Evolutionary conservation across 2,329 filamentous ascomycete genomes (phyloP).

Genomic region (Talaromyces sp.): DNA sequence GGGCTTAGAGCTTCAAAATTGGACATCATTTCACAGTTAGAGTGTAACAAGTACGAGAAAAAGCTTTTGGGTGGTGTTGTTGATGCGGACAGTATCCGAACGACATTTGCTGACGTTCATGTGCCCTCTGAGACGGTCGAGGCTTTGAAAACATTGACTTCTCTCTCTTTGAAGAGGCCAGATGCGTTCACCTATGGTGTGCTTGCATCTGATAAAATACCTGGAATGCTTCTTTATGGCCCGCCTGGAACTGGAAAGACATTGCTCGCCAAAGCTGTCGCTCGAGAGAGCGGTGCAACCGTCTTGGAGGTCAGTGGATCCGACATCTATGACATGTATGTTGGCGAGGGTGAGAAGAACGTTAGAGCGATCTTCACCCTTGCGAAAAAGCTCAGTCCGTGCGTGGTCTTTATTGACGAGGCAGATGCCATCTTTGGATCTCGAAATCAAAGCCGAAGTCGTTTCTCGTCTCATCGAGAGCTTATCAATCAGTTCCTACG

Average conservation of each 20-base stretch:
- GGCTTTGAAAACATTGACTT: constrained; percentile 82
- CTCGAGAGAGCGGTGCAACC: constrained; percentile 63
- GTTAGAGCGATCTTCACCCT: constrained; percentile 87
- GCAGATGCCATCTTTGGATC: constrained; percentile 88
- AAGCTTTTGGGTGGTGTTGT: constrained; percentile 78
- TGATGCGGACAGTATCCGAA: constrained; percentile 75
- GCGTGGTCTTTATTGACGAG: constrained; percentile 95
- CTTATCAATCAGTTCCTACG: constrained; percentile 95
- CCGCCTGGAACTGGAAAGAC: constrained; percentile 70
- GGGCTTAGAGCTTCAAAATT: constrained; percentile 14
- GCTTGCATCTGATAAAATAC: constrained; percentile 83
- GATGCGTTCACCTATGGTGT: constrained; percentile 97
- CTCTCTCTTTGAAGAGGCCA: constrained; percentile 78
- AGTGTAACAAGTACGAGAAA: constrained; percentile 74
- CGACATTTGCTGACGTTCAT: constrained; percentile 84
- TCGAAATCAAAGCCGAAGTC: constrained; percentile 58
- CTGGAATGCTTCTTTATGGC: constrained; percentile 82
- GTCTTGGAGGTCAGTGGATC: constrained; percentile 83
- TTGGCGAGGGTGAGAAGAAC: constrained; percentile 95
- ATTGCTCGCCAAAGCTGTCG: constrained; percentile 61
- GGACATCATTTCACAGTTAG: constrained; percentile 53
- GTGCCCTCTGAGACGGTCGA: constrained; percentile 78
- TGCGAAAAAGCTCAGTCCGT: constrained; percentile 85
- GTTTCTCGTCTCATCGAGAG: constrained; percentile 67
- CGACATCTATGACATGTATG: constrained; percentile 92